Evolutionary conservation across 352 stramenopile genomes (phyloP), one percentile per base, ranked within the genome.

Genomic region (Phytophthora citricola): DNA sequence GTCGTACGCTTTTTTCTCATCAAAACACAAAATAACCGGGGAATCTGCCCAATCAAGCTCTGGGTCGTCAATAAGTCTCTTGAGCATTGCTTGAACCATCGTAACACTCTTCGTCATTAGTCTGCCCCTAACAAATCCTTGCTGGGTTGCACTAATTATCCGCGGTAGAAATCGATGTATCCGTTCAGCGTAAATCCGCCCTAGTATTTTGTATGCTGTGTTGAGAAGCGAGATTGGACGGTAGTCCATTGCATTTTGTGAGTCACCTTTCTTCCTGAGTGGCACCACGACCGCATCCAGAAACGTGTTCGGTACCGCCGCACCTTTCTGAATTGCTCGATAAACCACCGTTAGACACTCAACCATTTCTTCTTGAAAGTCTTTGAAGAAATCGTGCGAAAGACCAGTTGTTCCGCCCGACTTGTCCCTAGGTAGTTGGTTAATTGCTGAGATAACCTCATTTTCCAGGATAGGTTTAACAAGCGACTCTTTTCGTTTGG

Each of bases 1-100:
- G 20, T 65, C 38, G 29, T 58, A 65, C 1, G 34, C 57, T 45
- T 65, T 65, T 5, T 47, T 11, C 2, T 51, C 5, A 9, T 65
- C 57, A 0, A 64, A 29, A 17, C 46, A 54, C 4, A 55, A 7
- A 3, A 49, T 46, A 27, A 36, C 44, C 6, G 55, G 10, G 4
- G 32, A 38, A n/a, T 63, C 55, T 1, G 12, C 32, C 40, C 40
- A 47, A 12, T 29, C 7, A 14, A 47, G 3, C 22, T 47, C n/a
- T 47, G 40, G 40, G 17, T 47, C 17, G 6, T 29, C 40, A 1
- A 47, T 10, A 3, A 15, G 14, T 8, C 4, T 27, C 22, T 26
- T n/a, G 2, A 47, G 5, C 15, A 47, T 12, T 20, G 40, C 40
- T 12, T 47, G 40, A 1, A 47, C 40, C 40, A 47, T 29, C 14